Conservation (phyloP, 768 basidiomycete genomes). For the Lactifluus volemus region DNA sequence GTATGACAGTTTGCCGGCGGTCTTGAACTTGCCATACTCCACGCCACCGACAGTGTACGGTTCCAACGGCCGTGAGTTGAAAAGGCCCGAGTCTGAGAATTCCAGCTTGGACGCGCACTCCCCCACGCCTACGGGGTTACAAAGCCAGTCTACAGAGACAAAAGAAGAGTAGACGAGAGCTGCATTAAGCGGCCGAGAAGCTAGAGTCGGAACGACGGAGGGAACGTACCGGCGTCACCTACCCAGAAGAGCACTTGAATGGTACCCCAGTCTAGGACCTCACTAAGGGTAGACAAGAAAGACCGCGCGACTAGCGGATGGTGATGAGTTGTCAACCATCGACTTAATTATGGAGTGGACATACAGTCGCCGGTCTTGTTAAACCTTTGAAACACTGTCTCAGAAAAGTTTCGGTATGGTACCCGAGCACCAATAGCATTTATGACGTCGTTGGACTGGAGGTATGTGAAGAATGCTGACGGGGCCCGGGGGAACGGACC, state of each 20-base stretch:
- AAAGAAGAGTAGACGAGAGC: too few species aligned
- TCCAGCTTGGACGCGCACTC: too few species aligned
- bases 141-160: too few species aligned
- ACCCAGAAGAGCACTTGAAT: conserved; percentile 39
- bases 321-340: conserved; percentile 16
- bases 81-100: too few species aligned
- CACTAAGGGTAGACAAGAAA: not conserved
- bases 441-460: conserved; percentile 19
- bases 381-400: conserved; percentile 32
- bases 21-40: too few species aligned
- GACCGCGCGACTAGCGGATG: conserved; percentile 21
- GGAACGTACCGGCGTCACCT: too few species aligned
- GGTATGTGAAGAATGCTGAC: conserved; percentile 20
- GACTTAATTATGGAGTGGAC: conserved; percentile 5
- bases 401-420: conserved; percentile 29
- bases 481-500: conserved; percentile 34
- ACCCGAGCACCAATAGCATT: conserved; percentile 31
- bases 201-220: too few species aligned
- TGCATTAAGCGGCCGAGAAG: too few species aligned
- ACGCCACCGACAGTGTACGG: too few species aligned
- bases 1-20: too few species aligned
- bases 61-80: too few species aligned
- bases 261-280: not conserved
- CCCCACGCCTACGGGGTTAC: too few species aligned
- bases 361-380: conserved; percentile 40